These are phyloP conservation scores for Populus hybrid DNA, from an alignment of 441 rosid species.

Conservation along the genomic window DNA sequence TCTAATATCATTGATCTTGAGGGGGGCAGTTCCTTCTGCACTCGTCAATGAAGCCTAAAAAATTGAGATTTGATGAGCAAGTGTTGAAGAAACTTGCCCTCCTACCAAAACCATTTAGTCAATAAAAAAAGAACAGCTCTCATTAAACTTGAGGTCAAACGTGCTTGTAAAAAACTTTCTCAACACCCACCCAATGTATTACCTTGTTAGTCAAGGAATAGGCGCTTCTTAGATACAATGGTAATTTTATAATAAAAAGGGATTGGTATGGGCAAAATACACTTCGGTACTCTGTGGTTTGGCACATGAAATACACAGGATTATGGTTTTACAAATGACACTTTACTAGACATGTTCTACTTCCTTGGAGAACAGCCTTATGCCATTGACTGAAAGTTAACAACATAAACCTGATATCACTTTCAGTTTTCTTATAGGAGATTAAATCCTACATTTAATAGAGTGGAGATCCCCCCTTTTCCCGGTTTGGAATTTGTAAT, in stretches of 20 bases:
- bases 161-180: neutral
- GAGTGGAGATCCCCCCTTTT: no score
- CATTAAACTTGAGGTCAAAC: neutral
- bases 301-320: neutral
- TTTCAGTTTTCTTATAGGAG: no score
- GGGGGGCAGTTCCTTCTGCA: no score
- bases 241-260: no score
- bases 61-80: no score
- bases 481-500: no score
- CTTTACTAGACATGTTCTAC: neutral
- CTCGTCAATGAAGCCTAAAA: no score
- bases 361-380: neutral
- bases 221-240: neutral
- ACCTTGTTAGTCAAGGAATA: neutral
- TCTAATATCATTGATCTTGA: no score
- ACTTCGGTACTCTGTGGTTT: neutral
- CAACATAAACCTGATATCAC: no score
- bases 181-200: neutral
- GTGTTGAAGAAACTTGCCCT: no score
- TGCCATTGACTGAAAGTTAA: neutral
- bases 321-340: neutral
- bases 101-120: neutral
- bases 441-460: no score
- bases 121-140: neutral
- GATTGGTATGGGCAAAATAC: neutral